Conservation (phyloP, 805 yeast species). For the Cyberlindnera veronae region DNA sequence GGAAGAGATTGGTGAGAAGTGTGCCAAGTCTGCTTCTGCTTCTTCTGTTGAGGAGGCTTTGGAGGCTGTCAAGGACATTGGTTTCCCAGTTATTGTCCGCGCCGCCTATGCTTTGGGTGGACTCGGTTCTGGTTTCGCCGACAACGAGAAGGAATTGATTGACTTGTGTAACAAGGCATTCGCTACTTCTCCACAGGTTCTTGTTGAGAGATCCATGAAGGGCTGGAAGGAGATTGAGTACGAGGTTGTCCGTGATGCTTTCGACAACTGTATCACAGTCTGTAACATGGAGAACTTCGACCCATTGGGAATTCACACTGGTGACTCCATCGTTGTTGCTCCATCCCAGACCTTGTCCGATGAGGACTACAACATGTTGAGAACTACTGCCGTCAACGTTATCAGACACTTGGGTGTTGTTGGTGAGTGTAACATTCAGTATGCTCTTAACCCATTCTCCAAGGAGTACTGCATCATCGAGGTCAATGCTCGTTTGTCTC, state of each 20-base stretch:
- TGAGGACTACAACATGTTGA: constrained; percentile 96
- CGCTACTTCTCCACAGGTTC: constrained; percentile 87
- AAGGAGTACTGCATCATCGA: constrained; percentile 95
- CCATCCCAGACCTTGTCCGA: constrained; percentile 97
- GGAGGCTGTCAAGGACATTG: constrained; percentile 81
- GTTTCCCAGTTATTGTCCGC: constrained; percentile 95
- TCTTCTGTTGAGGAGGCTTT: constrained; percentile 90
- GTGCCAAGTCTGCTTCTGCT: constrained; percentile 92
- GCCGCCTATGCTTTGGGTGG: constrained; percentile 98
- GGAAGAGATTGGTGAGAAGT: constrained; percentile 91
- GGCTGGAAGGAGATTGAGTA: constrained; percentile 99
- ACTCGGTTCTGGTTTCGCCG: constrained; percentile 95
- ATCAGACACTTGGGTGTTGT: constrained; percentile 98
- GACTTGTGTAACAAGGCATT: constrained; percentile 87
- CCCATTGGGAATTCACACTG: constrained; percentile 97
- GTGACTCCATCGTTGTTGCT: constrained; percentile 98
- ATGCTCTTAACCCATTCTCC: constrained; percentile 93
- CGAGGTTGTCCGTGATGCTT: constrained; percentile 96
- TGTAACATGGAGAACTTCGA: constrained; percentile 99
- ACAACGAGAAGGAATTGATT: constrained; percentile 73
- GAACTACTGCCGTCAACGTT: constrained; percentile 95
- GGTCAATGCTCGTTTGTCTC: constrained; percentile 93
- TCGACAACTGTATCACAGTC: constrained; percentile 95
- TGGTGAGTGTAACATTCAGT: constrained; percentile 98
- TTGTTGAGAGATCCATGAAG: constrained; percentile 94